Evolutionary conservation across 345 rosid genomes (phyloP), one percentile per base, ranked within the genome.

Genomic region (Eutrema japonicum): DNA sequence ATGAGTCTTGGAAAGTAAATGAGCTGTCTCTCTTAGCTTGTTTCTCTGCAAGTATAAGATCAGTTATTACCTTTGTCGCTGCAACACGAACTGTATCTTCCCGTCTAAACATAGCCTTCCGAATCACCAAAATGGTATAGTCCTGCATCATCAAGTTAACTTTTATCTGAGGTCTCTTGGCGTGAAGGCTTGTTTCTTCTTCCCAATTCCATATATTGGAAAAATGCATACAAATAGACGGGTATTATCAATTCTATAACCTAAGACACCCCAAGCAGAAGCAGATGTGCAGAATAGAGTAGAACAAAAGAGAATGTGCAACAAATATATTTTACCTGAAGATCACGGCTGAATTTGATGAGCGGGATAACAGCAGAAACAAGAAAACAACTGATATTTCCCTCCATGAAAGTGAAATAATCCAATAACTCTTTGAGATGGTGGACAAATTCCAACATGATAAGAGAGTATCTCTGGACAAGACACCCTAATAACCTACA

Each of bases 41-140:
- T 76, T 88, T 87, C 73, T 92, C 96, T 45, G 85, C 85, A 74
- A 89, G 75, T 75, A 89, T 83, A 66, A 89, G 88, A 76, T 84
- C 83, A 61, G 79, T 64, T 65, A 86, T 75, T 43, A 87, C 83
- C 71, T 81, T 83, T 11, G 88, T 82, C 60, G 96, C 96, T 13
- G 96, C 89, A 71, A 84, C 66, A 66, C 96, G 92, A 79, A 88
- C 82, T 47, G 92, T 41, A 46, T 88, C 93, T 82, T 92, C 97
- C 66, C 81, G 80, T 73, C 90, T 86, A 74, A 91, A 92, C 88
- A 92, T 84, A 82, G 97, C 96, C 81, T 92, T 92, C 38, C 93
- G 92, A 56, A 84, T 80, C 51, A 89, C 92, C 81, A 92, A 81
- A 68, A 88, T 81, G 70, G 79, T 79, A 64, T 89, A 92, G 75